phyloP scores from a whole-genome alignment of 1,284 basidiomycete genomes.

The Ganoderma leucocontextum region DNA sequence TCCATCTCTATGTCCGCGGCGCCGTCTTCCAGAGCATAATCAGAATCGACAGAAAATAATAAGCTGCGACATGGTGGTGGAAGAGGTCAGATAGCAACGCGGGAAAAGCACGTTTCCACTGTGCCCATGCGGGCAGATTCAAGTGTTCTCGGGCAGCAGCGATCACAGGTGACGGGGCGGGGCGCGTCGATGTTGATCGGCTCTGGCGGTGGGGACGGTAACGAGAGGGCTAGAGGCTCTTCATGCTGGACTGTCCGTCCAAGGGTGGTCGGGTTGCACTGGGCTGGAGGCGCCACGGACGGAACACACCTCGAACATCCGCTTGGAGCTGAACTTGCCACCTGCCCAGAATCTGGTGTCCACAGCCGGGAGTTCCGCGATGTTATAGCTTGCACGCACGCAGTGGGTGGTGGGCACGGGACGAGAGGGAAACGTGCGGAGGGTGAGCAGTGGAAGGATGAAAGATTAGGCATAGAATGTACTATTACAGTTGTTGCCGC shows the following conservation, averaged over 20 bases:
- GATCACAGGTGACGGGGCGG: constrained; percentile 47
- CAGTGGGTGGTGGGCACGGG: neutral
- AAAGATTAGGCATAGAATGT: constrained; percentile 40
- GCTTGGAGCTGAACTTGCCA: constrained; percentile 73
- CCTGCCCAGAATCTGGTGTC: constrained; percentile 78
- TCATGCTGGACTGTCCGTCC: constrained; percentile 23
- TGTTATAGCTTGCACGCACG: constrained; percentile 59
- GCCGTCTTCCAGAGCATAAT: too few species aligned
- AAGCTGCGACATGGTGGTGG: too few species aligned
- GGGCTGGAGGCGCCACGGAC: neutral
- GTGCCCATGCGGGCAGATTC: constrained; percentile 74
- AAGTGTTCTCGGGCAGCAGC: constrained; percentile 49
- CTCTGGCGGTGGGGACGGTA: constrained; percentile 40
- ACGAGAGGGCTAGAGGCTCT: constrained; percentile 28
- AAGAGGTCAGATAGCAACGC: too few species aligned
- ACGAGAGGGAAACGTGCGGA: neutral
- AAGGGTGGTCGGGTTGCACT: constrained; percentile 4
- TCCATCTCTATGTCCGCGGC: too few species aligned
- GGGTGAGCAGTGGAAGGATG: neutral
- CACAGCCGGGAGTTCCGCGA: constrained; percentile 77
- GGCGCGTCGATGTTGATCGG: constrained; percentile 47
- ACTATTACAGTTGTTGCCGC: constrained; percentile 74
- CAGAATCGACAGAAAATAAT: too few species aligned
- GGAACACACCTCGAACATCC: constrained; percentile 58
- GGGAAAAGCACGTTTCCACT: constrained; percentile 72